phyloP scores from a whole-genome alignment of 2,329 filamentous ascomycete genomes.

The Gremmenia infestans region DNA sequence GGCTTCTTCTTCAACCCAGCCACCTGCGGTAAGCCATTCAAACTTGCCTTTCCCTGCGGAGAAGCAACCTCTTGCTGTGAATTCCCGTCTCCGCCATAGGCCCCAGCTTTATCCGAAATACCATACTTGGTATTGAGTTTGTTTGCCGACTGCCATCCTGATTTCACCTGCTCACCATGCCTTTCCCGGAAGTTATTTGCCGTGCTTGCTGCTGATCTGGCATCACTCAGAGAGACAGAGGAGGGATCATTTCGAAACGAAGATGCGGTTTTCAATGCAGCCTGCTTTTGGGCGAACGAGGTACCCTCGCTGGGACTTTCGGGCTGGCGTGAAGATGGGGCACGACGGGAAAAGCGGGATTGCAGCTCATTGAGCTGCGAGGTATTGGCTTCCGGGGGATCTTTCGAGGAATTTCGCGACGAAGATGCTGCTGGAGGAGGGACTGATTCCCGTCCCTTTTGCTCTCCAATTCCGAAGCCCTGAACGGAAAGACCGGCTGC shows the following conservation, averaged over 20 bases:
- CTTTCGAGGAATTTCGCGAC: slow-evolving; percentile 14
- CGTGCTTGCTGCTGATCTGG: slow-evolving; percentile 45
- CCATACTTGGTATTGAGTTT: slow-evolving; percentile 32
- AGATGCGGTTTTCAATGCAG: slow-evolving; percentile 46
- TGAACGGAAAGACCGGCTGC: slow-evolving; percentile 62
- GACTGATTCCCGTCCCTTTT: slow-evolving; percentile 32
- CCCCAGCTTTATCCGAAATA: slow-evolving; percentile 27
- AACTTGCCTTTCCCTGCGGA: slow-evolving; percentile 11
- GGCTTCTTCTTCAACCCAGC: slow-evolving; percentile 29
- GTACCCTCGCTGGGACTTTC: slow-evolving; percentile 38
- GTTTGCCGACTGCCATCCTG: slow-evolving; percentile 42
- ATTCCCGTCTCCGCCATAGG: slow-evolving; percentile 12
- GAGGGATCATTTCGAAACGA: slow-evolving; percentile 47
- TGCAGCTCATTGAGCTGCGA: slow-evolving; percentile 32
- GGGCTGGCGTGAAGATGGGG: slow-evolving; percentile 29
- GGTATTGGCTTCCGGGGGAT: slow-evolving; percentile 10
- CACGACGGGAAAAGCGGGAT: slow-evolving; percentile 31
- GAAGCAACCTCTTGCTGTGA: not conserved
- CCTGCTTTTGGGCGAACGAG: slow-evolving; percentile 50
- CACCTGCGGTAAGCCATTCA: not conserved
- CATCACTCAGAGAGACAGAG: slow-evolving; percentile 46
- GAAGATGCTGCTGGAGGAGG: slow-evolving; percentile 25
- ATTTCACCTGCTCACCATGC: slow-evolving; percentile 53
- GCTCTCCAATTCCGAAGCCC: slow-evolving; percentile 54
- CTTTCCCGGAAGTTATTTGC: slow-evolving; percentile 54